These are phyloP conservation scores for Lolium rigidum DNA, from an alignment of 176 grass and related monocot genomes.

Conservation along the genomic window DNA sequence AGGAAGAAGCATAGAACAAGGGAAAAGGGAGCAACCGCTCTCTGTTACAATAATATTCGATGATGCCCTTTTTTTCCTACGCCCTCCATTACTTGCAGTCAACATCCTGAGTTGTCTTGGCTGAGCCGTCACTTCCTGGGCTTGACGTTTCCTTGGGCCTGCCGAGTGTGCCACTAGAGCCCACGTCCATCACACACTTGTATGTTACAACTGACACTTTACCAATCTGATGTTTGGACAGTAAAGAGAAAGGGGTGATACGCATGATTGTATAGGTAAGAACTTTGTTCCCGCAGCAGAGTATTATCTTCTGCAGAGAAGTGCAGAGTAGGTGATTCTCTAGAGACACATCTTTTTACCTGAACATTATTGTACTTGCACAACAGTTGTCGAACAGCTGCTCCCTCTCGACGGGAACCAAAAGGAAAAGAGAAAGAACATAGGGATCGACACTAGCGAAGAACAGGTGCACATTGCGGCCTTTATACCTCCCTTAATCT, in stretches of 20 bases:
- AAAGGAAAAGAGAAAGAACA: neutral
- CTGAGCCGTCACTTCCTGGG: too few species aligned
- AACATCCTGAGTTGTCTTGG: too few species aligned
- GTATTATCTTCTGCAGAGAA: conserved; percentile 12
- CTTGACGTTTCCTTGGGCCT: too few species aligned
- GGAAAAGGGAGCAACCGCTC: too few species aligned
- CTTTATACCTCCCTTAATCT: conserved; percentile 9
- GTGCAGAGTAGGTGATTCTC: neutral
- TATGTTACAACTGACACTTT: neutral
- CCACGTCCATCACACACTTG: neutral
- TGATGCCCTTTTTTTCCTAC: too few species aligned
- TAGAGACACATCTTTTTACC: neutral
- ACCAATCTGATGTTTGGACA: neutral
- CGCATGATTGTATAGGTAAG: neutral
- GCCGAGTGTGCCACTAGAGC: too few species aligned
- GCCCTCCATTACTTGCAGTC: too few species aligned
- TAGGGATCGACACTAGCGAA: conserved; percentile 6
- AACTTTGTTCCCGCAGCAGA: neutral
- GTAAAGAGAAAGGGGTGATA: conserved; percentile 11
- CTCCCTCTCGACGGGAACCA: neutral
- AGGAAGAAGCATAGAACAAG: too few species aligned
- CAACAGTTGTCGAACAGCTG: neutral
- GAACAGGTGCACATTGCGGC: conserved; percentile 25
- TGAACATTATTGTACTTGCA: neutral
- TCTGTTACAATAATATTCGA: too few species aligned